These are phyloP conservation scores for Phytophthora syringae DNA, from an alignment of 352 stramenopile genomes.

Conservation along the genomic window DNA sequence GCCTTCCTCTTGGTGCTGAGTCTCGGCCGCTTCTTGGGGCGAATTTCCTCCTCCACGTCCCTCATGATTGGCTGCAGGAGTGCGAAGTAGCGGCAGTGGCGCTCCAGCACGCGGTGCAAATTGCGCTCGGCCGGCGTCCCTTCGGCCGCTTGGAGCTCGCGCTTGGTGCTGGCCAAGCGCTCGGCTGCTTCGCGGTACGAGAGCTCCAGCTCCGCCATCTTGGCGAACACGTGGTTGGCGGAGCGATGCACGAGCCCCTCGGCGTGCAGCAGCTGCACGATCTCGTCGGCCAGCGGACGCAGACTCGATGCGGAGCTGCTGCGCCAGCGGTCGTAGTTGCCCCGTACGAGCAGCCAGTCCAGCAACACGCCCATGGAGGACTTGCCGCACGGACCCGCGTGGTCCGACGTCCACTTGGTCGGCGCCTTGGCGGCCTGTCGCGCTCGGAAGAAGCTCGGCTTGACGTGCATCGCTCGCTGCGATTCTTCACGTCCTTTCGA, in stretches of 20 bases:
- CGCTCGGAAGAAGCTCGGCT: constrained; percentile 36
- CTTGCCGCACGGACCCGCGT: constrained; percentile 32
- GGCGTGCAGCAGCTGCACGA: constrained; percentile 32
- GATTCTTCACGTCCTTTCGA: neutral
- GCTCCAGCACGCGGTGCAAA: constrained; percentile 30
- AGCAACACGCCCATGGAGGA: constrained; percentile 61
- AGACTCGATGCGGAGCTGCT: constrained; percentile 12
- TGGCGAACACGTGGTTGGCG: constrained; percentile 27
- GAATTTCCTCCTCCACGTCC: constrained; percentile 8
- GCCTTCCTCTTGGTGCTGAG: constrained; percentile 36
- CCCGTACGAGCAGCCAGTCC: constrained; percentile 43
- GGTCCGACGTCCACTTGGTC: constrained; percentile 38
- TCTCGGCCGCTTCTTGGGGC: constrained; percentile 33
- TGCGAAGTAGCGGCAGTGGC: constrained; percentile 41
- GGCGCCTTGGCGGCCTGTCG: constrained; percentile 17
- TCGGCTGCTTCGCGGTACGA: constrained; percentile 39
- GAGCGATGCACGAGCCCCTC: constrained; percentile 37
- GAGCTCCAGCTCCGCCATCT: constrained; percentile 44
- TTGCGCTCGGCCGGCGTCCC: constrained; percentile 31
- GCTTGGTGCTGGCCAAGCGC: constrained; percentile 29
- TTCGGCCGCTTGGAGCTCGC: constrained; percentile 22
- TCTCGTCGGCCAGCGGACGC: constrained; percentile 31
- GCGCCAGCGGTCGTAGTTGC: constrained; percentile 56
- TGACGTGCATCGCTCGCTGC: constrained; percentile 27
- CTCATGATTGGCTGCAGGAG: constrained; percentile 46